A percentile compares a stretch with the other conserved stretches of the same genome.
These are phyloP conservation scores for Pseudogymnoascus sp. DNA, from an alignment of 2,329 filamentous ascomycete species.

Conservation along the genomic window DNA sequence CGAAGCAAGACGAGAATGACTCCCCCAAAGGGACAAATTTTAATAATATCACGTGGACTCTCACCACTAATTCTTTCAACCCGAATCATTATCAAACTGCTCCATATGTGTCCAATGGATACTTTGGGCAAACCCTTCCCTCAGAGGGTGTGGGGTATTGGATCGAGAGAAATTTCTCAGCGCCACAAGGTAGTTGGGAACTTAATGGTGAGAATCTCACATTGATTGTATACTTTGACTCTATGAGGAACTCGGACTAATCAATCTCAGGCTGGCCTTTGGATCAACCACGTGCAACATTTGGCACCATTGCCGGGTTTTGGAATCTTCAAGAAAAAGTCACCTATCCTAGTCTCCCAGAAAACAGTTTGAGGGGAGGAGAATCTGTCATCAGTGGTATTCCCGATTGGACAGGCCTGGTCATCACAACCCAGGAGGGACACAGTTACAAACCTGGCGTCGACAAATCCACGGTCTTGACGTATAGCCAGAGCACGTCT, in stretches of 20 bases:
- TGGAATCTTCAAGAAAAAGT: constrained; percentile 50
- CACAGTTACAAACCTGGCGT: constrained; percentile 46
- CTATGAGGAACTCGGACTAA: too few species aligned
- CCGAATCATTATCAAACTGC: not conserved
- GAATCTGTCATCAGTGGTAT: constrained; percentile 59
- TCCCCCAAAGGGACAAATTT: too few species aligned
- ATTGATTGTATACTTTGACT: too few species aligned
- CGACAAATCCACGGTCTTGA: constrained; percentile 32
- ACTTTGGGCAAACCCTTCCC: not conserved
- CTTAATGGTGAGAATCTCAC: too few species aligned
- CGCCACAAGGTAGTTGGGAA: too few species aligned
- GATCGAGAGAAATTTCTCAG: not conserved
- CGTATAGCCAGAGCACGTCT: constrained; percentile 46
- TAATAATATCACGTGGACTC: too few species aligned
- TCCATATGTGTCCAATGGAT: not conserved
- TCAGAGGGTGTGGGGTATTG: not conserved
- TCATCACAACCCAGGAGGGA: not conserved
- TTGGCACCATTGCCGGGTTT: constrained; percentile 60
- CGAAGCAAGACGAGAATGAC: too few species aligned
- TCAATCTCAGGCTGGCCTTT: constrained; percentile 51
- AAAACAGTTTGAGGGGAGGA: constrained; percentile 41
- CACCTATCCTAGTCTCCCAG: constrained; percentile 55
- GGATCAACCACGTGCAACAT: constrained; percentile 53
- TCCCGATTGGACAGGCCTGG: constrained; percentile 39
- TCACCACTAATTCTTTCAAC: not conserved